Evolutionary conservation across 106 monocot species (phyloP).

Genomic region (Ottelia alismoides): DNA sequence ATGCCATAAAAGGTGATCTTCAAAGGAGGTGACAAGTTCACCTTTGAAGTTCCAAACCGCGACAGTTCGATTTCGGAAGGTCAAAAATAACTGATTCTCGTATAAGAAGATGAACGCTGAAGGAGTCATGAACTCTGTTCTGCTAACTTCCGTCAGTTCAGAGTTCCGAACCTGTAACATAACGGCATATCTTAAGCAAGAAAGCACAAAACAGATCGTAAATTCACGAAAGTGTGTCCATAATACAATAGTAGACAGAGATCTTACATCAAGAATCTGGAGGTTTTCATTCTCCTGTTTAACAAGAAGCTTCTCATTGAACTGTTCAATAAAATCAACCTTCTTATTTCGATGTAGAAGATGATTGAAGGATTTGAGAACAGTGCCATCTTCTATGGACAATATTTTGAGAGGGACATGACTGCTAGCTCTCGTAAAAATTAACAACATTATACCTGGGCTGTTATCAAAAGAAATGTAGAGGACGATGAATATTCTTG

Average conservation of each 20-base stretch:
- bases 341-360: constrained; percentile 69
- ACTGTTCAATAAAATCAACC: constrained; percentile 77
- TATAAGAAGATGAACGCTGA: constrained; percentile 87
- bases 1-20: constrained; percentile 81
- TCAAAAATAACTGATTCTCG: constrained; percentile 81
- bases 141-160: constrained; percentile 61
- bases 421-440: constrained; percentile 45
- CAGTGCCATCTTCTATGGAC: constrained; percentile 66
- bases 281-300: constrained; percentile 82
- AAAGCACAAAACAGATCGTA: no score
- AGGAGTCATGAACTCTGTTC: constrained; percentile 68
- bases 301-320: constrained; percentile 87
- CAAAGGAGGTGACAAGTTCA: constrained; percentile 76
- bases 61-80: constrained; percentile 62
- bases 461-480: constrained; percentile 23
- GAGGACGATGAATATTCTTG: no score
- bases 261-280: constrained; percentile 81
- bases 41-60: constrained; percentile 85
- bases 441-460: constrained; percentile 81
- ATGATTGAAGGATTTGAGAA: constrained; percentile 71
- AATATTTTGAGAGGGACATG: constrained; percentile 72
- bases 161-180: constrained; percentile 51
- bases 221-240: no score
- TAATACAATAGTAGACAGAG: no score
- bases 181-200: no score